Evolutionary conservation across 1,139 yeast species (phyloP), one percentile per base, ranked within the genome.

Genomic region (Debaryomycetaceae sp.): DNA sequence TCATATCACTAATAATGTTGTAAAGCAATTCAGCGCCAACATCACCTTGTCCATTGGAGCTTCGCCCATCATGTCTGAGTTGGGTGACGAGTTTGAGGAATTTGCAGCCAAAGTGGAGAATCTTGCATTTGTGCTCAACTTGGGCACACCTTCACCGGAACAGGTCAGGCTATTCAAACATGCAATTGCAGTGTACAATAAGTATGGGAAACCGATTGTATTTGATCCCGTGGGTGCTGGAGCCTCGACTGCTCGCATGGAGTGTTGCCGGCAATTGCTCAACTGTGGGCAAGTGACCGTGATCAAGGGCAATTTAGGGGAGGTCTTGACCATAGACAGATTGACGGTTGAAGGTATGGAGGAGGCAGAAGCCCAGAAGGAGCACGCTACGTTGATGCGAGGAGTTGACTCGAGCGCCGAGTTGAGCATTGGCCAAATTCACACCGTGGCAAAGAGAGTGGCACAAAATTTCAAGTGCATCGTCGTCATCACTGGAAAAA

Each of bases 171-270:
- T 70, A 34, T 75, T 74, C 43, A 45, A 60, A 18, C 49, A 51
- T 4, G 95, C 93, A 0, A 54, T 83, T 23, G 46, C 49, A 5
- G 71, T 70, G 1, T 86, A 88, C 50, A 83, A 82, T 48, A 51
- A 51, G 16, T 47, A 57, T 12, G 73, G 75, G 6, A 66, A 69
- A 34, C 89, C 84, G 5, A 70, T 86, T 23, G 74, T 88, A 0
- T 79, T 83, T 44, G 97, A 89, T 49, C 97, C 96, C 0, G 96
- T 89, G 10, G 97, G 91, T 1, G 86, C 82, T 25, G 95, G 95
- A 18, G 96, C 96, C 0, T 71, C 95, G 1, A 40, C 48, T 2
- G 71, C 76, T 7, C 63, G 97, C 37, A 58, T 65, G 22, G 49
- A 55, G 3, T 62, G 77, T 18, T 70, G 78, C 32, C 54, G 62